Base-by-base conservation (phyloP, 768 basidiomycete genomes). In the Pisolithus orientalis region DNA sequence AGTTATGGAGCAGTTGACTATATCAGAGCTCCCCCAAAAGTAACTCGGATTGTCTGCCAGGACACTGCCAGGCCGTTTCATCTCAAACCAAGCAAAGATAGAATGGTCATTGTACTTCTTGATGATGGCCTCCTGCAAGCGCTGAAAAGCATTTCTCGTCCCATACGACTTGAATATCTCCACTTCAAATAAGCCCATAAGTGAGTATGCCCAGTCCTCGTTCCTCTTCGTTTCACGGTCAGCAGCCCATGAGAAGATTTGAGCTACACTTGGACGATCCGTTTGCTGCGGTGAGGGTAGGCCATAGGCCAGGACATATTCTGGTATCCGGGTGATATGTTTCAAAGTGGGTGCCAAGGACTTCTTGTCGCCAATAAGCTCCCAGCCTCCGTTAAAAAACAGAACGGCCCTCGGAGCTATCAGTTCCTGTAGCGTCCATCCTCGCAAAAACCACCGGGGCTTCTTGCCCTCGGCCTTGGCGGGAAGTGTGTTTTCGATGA, bases 141-240 rank as follows among this genome's bases (percentile, higher is more conserved):
- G 44, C 8, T 45, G 42, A 16, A 45, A 45, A n/a, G 47, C 47
- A 27, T 38, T 38, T 17, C 57, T 57, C 47, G 56, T 57, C 21
- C 59, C 60, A 31, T 62, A 62, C 34, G 29, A 44, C 7, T 53
- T 50, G 4, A 53, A 37, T 29, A 62, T 47, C 37, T 44, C 44
- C 9, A 57, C 49, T 14, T 32, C 48, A 25, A 62, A 57, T 13
- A 62, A n/a, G 5, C 57, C 59, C 40, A 62, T 49, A 16, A 62
- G 46, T 5, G 53, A 58, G 45, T 62, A 62, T 25, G 59, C 54
- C 29, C 34, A 43, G 37, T 62, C 60, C 46, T 60, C 60, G 16
- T 39, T 39, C 39, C 51, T 50, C 16, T 50, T 56, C 8, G 60
- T 58, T 27, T 51, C 38, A 40, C 60, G 49, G 28, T 46, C 32